Evolutionary conservation across 2,329 filamentous ascomycete species (phyloP).

Genomic region (Scedosporium aurantiacum): DNA sequence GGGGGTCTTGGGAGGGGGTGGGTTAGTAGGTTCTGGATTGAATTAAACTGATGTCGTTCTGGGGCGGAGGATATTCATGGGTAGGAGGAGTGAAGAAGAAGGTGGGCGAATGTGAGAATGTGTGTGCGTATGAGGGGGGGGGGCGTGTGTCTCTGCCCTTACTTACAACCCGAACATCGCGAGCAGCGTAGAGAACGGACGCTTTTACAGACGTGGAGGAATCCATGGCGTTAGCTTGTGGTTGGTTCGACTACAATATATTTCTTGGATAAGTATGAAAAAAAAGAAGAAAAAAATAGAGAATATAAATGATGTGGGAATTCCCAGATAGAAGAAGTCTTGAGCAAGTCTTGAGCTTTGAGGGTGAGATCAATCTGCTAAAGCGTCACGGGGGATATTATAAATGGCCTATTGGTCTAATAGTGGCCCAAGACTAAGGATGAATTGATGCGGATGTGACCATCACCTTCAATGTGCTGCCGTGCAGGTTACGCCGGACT

Average conservation of each 20-base stretch:
- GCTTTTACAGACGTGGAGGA: constrained; percentile 24
- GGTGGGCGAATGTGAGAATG: background rate
- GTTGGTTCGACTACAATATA: background rate
- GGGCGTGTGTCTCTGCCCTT: background rate
- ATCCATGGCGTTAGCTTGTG: background rate
- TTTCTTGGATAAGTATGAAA: background rate
- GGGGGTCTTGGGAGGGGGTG: constrained; percentile 16
- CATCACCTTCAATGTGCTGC: no score
- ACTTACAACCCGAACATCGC: constrained; percentile 38
- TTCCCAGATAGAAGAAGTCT: no score
- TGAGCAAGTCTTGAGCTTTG: no score
- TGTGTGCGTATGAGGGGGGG: background rate
- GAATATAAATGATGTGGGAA: no score
- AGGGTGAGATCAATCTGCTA: no score
- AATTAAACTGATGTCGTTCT: constrained; percentile 3
- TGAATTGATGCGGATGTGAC: no score
- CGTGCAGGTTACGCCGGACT: no score
- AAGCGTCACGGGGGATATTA: no score
- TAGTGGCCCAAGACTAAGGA: no score
- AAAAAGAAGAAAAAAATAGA: background rate
- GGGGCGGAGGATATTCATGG: background rate
- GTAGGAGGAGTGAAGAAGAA: background rate
- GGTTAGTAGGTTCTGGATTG: background rate
- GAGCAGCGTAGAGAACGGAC: constrained; percentile 42
- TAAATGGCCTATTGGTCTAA: no score